Evolutionary conservation across 2,329 filamentous ascomycete genomes (phyloP).

Genomic region (Monosporascus sp.): DNA sequence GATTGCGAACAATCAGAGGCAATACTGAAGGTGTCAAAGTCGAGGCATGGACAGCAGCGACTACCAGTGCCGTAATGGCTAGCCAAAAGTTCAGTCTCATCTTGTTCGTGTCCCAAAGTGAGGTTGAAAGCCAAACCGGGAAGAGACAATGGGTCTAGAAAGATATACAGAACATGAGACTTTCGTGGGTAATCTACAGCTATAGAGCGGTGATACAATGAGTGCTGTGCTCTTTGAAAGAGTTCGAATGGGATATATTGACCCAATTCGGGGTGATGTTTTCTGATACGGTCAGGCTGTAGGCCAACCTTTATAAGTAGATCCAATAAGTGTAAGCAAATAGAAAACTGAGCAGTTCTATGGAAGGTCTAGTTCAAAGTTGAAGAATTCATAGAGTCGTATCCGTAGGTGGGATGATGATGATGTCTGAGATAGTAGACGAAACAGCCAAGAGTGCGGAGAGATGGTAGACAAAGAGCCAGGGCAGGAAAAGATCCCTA

Average conservation of each 20-base stretch:
- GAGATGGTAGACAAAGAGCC: too few species aligned
- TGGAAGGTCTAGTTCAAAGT: not conserved
- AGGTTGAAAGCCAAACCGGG: not conserved
- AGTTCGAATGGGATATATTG: not conserved
- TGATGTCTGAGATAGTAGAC: not conserved
- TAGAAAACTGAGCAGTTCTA: not conserved
- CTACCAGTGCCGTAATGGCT: conserved; percentile 24
- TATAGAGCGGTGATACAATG: not conserved
- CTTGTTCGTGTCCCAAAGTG: not conserved
- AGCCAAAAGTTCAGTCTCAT: conserved; percentile 25
- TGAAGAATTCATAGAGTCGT: not conserved
- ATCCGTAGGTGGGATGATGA: not conserved
- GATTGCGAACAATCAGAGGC: conserved; percentile 53
- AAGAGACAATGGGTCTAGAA: conserved; percentile 1
- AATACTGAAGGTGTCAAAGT: conserved; percentile 51
- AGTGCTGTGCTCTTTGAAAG: not conserved
- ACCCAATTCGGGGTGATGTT: not conserved
- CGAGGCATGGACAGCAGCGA: conserved; percentile 38
- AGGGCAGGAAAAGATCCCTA: too few species aligned
- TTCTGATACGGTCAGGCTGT: not conserved
- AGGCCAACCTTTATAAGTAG: not conserved
- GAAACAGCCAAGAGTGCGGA: not conserved
- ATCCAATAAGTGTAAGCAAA: not conserved
- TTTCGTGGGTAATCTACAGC: not conserved
- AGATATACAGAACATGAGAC: not conserved